A percentile compares a stretch with the other conserved stretches of the same genome.
Conservation (phyloP, 2,329 filamentous ascomycete species). For the Ceratocystiopsis sp. region DNA sequence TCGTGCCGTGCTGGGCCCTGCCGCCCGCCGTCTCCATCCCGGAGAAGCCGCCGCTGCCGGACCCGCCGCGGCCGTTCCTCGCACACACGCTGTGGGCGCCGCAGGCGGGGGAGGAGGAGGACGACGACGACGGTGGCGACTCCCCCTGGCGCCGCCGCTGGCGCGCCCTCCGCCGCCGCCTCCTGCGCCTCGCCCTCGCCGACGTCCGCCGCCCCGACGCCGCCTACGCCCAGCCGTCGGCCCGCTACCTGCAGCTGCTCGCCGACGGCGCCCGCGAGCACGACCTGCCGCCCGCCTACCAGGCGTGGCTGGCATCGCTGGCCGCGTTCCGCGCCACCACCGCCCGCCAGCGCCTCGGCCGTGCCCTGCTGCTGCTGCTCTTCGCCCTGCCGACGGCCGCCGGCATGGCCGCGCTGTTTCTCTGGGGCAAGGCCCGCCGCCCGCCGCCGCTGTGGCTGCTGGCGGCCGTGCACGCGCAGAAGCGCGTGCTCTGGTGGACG, state of each 20-base stretch:
- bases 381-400: slow-evolving; percentile 23
- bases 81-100: slow-evolving; percentile 75
- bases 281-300: slow-evolving; percentile 62
- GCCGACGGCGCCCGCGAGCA: slow-evolving; percentile 65
- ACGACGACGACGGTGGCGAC: slow-evolving; percentile 5
- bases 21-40: slow-evolving; percentile 41
- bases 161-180: slow-evolving; percentile 12
- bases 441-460: slow-evolving; percentile 49
- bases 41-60: slow-evolving; percentile 40
- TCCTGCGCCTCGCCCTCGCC: slow-evolving; percentile 26
- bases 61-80: slow-evolving; percentile 47
- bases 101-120: slow-evolving; percentile 15
- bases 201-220: slow-evolving; percentile 39
- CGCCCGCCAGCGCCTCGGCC: slow-evolving; percentile 47
- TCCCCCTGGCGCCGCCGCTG: slow-evolving; percentile 18
- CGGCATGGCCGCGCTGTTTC: not conserved
- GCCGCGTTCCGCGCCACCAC: slow-evolving; percentile 56
- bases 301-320: slow-evolving; percentile 51
- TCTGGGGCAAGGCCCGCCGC: slow-evolving; percentile 27
- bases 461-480: slow-evolving; percentile 29
- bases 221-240: slow-evolving; percentile 64
- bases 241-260: slow-evolving; percentile 69
- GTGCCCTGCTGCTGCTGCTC: slow-evolving; percentile 43
- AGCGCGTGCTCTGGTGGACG: slow-evolving; percentile 28
- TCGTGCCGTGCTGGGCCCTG: slow-evolving; percentile 62